These are phyloP conservation scores for Aureobasidium melanogenum DNA, from an alignment of 2,329 filamentous ascomycete species.

Conservation along the genomic window DNA sequence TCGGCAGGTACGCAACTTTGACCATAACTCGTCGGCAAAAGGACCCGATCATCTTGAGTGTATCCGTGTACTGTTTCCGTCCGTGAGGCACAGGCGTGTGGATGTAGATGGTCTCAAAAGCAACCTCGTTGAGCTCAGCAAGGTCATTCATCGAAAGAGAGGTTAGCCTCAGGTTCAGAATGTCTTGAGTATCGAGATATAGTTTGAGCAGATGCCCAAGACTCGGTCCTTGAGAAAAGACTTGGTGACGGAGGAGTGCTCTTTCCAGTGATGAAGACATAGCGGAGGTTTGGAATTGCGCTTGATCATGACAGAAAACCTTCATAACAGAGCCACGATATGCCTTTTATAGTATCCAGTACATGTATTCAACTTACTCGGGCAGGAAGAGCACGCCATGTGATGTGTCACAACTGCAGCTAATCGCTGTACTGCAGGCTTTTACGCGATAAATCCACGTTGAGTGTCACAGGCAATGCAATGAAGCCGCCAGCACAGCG, in stretches of 20 bases:
- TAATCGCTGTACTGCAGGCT: not conserved
- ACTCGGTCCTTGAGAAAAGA: not conserved
- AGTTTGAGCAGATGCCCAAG: not conserved
- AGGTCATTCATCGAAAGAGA: not conserved
- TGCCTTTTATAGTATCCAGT: not conserved
- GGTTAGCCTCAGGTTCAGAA: not conserved
- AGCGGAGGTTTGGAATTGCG: not conserved
- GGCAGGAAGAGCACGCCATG: constrained; percentile 3
- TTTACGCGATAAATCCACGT: not conserved
- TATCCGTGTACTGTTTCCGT: not conserved
- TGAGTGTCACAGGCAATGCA: not conserved
- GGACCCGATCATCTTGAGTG: not conserved
- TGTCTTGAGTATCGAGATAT: not conserved
- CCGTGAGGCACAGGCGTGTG: constrained; percentile 1
- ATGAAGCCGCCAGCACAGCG: not conserved
- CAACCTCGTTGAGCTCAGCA: not conserved
- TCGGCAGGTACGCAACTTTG: not conserved
- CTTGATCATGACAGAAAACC: not conserved
- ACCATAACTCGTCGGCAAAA: not conserved
- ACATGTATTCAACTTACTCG: not conserved
- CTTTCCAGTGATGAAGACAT: constrained; percentile 3
- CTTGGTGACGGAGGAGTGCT: not conserved
- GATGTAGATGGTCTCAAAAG: constrained; percentile 1
- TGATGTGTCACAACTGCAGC: not conserved
- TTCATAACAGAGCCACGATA: not conserved